phyloP scores from a whole-genome alignment of 495 filamentous ascomycete genomes.

The Poronia punctata region DNA sequence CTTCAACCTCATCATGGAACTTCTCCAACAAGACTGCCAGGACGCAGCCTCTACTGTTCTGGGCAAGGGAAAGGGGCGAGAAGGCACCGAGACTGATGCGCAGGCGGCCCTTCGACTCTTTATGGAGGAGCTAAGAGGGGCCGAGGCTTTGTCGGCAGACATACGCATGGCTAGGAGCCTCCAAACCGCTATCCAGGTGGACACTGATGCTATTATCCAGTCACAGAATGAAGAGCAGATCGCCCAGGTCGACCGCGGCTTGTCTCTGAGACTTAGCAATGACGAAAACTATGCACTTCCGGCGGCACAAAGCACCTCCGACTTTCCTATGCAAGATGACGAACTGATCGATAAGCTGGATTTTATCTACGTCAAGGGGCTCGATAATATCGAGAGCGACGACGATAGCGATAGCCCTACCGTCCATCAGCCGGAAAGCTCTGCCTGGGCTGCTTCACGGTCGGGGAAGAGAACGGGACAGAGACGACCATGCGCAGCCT shows the following conservation, averaged over 20 bases:
- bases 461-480: background rate
- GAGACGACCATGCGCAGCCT: conserved; percentile 7
- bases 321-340: background rate
- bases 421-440: conserved; percentile 12
- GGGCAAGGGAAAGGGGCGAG: conserved; percentile 24
- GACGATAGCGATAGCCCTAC: background rate
- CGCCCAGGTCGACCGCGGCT: conserved; percentile 15
- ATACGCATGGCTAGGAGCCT: conserved; percentile 25
- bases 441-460: conserved; percentile 14
- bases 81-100: conserved; percentile 20
- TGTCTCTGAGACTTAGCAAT: background rate
- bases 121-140: conserved; percentile 18
- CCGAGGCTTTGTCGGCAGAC: conserved; percentile 14
- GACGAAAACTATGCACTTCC: background rate
- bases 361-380: conserved; percentile 1
- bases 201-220: conserved; percentile 19
- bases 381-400: background rate
- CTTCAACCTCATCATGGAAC: conserved; percentile 12
- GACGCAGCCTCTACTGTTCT: conserved; percentile 6
- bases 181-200: conserved; percentile 21
- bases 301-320: background rate
- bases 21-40: conserved; percentile 24
- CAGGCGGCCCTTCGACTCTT: conserved; percentile 21
- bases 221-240: conserved; percentile 16
- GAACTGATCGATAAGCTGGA: conserved; percentile 6